Base-by-base conservation (phyloP, 768 basidiomycete genomes). In the Cystoderma amianthinum region DNA sequence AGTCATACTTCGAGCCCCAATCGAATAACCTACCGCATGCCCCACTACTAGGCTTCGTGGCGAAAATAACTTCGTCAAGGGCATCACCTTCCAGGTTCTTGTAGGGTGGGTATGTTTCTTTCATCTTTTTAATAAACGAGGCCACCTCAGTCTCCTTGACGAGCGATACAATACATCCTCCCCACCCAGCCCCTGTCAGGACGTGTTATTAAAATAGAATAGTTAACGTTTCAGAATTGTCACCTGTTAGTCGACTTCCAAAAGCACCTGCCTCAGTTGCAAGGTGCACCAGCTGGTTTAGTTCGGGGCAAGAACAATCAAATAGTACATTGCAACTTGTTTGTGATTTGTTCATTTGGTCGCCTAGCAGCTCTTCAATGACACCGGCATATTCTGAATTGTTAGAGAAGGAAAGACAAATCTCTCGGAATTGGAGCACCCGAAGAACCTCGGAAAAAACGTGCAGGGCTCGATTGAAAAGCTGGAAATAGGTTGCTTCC, bases 131-230 rank as follows among this genome's bases (percentile, higher is more conserved):
- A 34, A 91, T 81, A 57, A 94, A 93, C 5, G 51, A 45, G 0
- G 73, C 69, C 2, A 86, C 85, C 33, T 74, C 52, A 15, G 64
- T 59, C 52, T 84, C 82, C 5, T 76, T 71, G 12, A 93, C 82
- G 15, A 93, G 72, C 5, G 86, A 89, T 16, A 93, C 83, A 0
- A 85, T 85, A 53, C 89, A 92, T 4, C 91, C 91, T 25, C 92
- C 92, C 90, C 90, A 95, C 3, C 89, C 90, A 0, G 90, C 90
- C 21, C 12, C 11, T 15, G 23, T 23, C 5, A 36, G 15, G 34
- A 28, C 25, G 25, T 28, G 25, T 7, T n/a, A 28, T 7, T 28
- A 28, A 28, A 28, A 28, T 18, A 13, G 36, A 36, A 9, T 13
- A 35, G 10, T 18, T 56, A 65, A 38, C n/a, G n/a, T n/a, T n/a